phyloP scores from a whole-genome alignment of 495 filamentous ascomycete genomes.

The Neurospora cerealis region DNA sequence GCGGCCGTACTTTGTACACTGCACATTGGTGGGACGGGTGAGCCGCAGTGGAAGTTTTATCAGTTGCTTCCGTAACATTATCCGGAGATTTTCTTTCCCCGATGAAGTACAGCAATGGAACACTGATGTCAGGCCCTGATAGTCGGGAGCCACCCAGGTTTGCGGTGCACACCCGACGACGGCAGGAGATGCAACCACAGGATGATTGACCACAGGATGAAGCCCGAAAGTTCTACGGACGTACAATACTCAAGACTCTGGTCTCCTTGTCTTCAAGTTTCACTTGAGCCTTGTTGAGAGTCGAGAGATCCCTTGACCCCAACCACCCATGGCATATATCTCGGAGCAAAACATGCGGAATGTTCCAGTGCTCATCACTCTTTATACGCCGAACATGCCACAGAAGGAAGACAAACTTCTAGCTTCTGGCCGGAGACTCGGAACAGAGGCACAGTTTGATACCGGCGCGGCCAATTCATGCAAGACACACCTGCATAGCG shows the following conservation, averaged over 20 bases:
- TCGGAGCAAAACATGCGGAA: background rate
- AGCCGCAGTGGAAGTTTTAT: background rate
- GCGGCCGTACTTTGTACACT: background rate
- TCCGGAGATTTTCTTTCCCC: background rate
- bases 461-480: background rate
- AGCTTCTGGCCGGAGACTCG: background rate
- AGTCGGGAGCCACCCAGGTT: background rate
- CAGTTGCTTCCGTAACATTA: background rate
- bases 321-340: background rate
- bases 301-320: background rate
- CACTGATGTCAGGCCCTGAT: background rate
- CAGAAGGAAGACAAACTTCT: background rate
- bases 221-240: background rate
- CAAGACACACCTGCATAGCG: background rate
- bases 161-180: background rate
- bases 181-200: background rate
- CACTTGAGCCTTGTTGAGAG: background rate
- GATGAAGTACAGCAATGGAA: background rate
- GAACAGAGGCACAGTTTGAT: background rate
- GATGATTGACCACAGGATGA: background rate
- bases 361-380: background rate
- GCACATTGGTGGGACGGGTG: background rate
- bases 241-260: background rate
- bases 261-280: background rate
- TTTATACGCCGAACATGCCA: background rate